A percentile compares a stretch with the other conserved stretches of the same genome.
Conservation (phyloP, 306 rosid genomes). For the Sesbania bispinosa region DNA sequence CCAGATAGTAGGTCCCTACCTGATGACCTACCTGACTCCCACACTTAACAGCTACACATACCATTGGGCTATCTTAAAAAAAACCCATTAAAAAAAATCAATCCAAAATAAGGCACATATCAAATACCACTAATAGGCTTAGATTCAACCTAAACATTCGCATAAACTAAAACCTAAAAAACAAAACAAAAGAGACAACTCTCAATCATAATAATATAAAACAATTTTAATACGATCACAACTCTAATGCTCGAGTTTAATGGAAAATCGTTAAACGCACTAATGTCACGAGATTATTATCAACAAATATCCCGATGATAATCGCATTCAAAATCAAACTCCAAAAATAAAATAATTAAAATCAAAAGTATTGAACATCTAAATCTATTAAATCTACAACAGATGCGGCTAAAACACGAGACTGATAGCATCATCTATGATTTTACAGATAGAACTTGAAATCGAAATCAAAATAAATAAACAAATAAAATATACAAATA, state of each 20-base stretch:
- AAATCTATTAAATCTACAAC: constrained; percentile 8
- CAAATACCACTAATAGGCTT: not conserved
- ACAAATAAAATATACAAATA: not conserved
- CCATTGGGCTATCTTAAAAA: not conserved
- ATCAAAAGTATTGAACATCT: not conserved
- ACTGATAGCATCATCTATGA: not conserved
- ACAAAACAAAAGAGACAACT: not conserved
- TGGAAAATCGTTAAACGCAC: not conserved
- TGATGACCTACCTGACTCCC: too few relatives aligned
- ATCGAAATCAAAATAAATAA: not conserved
- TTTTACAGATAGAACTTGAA: not conserved
- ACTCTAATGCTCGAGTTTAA: not conserved
- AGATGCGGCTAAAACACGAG: not conserved
- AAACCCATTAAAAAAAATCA: not conserved
- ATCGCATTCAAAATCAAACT: not conserved
- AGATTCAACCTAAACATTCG: not conserved
- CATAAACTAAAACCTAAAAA: not conserved
- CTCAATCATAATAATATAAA: not conserved
- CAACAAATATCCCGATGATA: constrained; percentile 9
- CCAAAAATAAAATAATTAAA: not conserved
- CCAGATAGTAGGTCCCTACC: too few relatives aligned
- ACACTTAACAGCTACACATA: too few relatives aligned
- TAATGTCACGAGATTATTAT: not conserved
- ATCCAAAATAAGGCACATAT: not conserved
- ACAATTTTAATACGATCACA: not conserved